Evolutionary conservation across 1,284 basidiomycete genomes (phyloP).

Genomic region (Peniophora sp.): DNA sequence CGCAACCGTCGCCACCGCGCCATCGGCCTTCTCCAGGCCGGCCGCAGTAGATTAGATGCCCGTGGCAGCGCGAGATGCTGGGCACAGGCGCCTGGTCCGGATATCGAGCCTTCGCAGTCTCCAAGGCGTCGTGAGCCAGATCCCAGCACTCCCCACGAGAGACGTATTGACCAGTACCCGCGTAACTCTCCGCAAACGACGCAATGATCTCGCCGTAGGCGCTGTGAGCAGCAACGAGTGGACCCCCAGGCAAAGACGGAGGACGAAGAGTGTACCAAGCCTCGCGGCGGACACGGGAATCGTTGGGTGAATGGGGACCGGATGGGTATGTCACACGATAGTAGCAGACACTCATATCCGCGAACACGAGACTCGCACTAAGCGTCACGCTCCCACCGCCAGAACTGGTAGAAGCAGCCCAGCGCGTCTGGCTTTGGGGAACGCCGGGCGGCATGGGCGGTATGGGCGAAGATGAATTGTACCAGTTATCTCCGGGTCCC

Average conservation of each 20-base stretch:
- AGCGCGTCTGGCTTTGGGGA: slow-evolving; percentile 6
- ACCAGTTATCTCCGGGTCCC: slow-evolving; percentile 30
- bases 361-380: slow-evolving; percentile 27
- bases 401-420: slow-evolving; percentile 20
- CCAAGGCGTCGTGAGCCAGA: slow-evolving; percentile 43
- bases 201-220: slow-evolving; percentile 44
- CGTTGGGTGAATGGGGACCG: slow-evolving; percentile 23
- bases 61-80: slow-evolving; percentile 43
- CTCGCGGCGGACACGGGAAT: slow-evolving; percentile 24
- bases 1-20: slow-evolving; percentile 44
- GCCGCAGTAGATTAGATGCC: slow-evolving; percentile 44
- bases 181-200: slow-evolving; percentile 38
- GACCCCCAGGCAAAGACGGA: slow-evolving; percentile 19
- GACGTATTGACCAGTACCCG: slow-evolving; percentile 34
- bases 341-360: slow-evolving; percentile 44
- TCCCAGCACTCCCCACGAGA: slow-evolving; percentile 56
- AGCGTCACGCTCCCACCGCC: slow-evolving; percentile 11
- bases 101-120: slow-evolving; percentile 33
- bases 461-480: slow-evolving; percentile 22
- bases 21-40: slow-evolving; percentile 35
- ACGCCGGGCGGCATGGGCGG: slow-evolving; percentile 26
- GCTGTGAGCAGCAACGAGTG: slow-evolving; percentile 34
- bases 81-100: slow-evolving; percentile 39
- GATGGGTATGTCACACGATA: slow-evolving; percentile 30
- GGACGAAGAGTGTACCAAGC: slow-evolving; percentile 35